A percentile compares a stretch with the other conserved stretches of the same genome.
phyloP scores from a whole-genome alignment of 2,329 filamentous ascomycete genomes.

The Cryphonectria nitschkei region DNA sequence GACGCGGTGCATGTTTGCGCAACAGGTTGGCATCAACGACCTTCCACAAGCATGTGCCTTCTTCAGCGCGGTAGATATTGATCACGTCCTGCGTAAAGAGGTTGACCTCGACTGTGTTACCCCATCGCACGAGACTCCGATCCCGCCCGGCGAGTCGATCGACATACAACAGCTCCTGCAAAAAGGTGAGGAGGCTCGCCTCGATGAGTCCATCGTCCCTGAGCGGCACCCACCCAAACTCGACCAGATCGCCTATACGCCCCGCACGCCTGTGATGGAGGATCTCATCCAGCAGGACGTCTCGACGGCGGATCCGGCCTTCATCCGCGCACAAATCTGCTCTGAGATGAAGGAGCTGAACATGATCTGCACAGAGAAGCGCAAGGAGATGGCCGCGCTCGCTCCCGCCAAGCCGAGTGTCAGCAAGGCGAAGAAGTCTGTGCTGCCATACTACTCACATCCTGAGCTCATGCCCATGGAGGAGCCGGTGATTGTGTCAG shows the following conservation, averaged over 20 bases:
- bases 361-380: conserved; percentile 68
- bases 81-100: conserved; percentile 94
- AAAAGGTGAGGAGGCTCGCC: conserved; percentile 68
- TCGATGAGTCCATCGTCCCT: conserved; percentile 69
- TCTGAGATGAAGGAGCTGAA: conserved; percentile 73
- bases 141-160: conserved; percentile 82
- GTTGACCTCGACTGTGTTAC: conserved; percentile 98
- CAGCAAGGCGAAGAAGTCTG: conserved; percentile 29
- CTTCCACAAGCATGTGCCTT: conserved; percentile 93
- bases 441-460: conserved; percentile 44
- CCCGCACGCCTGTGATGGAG: conserved; percentile 80
- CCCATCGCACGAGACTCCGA: conserved; percentile 77
- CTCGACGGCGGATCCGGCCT: conserved; percentile 55
- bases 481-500: conserved; percentile 42
- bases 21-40: conserved; percentile 95
- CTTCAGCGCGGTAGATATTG: conserved; percentile 94
- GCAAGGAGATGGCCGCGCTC: conserved; percentile 39
- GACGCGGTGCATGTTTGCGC: conserved; percentile 96
- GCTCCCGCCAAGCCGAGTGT: conserved; percentile 12
- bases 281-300: conserved; percentile 56
- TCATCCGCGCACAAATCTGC: conserved; percentile 84
- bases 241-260: conserved; percentile 67
- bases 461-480: conserved; percentile 44
- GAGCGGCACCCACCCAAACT: conserved; percentile 58
- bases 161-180: conserved; percentile 80